Conservation (phyloP, 257 asterid genomes). For the Marsdenia floribunda region DNA sequence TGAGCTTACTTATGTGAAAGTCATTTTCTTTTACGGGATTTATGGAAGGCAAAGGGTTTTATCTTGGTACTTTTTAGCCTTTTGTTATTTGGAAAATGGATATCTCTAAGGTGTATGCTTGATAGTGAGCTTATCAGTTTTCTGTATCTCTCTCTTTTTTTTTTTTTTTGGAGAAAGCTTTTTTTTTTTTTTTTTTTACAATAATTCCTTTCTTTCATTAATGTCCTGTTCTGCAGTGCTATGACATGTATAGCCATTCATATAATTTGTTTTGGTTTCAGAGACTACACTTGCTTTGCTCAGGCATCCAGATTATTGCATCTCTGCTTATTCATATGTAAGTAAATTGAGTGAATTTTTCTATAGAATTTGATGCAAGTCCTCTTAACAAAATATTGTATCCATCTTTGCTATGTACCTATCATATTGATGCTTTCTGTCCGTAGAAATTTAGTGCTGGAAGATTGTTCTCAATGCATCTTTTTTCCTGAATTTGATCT, state of each 20-base stretch:
- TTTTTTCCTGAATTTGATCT: not conserved
- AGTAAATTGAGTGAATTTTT: constrained; percentile 22
- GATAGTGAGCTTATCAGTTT: not conserved
- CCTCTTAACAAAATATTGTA: not conserved
- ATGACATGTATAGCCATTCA: not conserved
- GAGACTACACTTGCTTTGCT: constrained; percentile 92
- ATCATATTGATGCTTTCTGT: not conserved
- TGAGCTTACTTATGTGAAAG: not conserved
- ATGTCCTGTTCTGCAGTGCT: not conserved
- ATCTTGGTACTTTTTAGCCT: not conserved
- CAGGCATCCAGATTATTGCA: constrained; percentile 96
- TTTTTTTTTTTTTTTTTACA: not conserved
- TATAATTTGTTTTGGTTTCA: constrained; percentile 37
- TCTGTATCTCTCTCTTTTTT: not conserved
- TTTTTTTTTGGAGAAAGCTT: not conserved
- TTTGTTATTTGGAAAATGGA: not conserved
- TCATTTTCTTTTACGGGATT: not conserved
- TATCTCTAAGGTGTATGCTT: not conserved
- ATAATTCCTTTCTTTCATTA: not conserved
- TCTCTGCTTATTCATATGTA: constrained; percentile 85
- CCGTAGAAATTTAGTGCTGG: not conserved
- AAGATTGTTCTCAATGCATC: not conserved
- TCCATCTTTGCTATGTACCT: not conserved
- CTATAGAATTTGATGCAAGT: not conserved
- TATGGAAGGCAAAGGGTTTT: not conserved